Evolutionary conservation across 2,329 filamentous ascomycete genomes (phyloP), one percentile per base, ranked within the genome.

Genomic region (Neospermospora avenae): DNA sequence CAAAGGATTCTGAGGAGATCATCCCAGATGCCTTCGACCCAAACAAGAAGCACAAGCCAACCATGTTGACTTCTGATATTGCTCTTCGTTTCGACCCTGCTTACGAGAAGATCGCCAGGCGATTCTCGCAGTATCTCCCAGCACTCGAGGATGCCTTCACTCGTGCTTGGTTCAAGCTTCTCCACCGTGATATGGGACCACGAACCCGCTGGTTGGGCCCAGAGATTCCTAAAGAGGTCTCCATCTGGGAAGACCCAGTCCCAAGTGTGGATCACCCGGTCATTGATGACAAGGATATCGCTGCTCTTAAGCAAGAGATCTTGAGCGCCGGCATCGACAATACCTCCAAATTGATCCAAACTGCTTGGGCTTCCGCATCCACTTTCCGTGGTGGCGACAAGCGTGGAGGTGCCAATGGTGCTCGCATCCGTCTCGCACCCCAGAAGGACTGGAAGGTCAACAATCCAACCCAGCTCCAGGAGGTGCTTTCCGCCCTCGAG

Each of bases 361-460:
- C 82, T 10, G 87, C 88, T 24, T 91, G 86, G 84, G 84, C 84
- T 1, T 84, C 88, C 0, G 87, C 87, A 24, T 87, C 87, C 2
- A 87, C 86, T 31, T 91, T 87, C 84, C 87, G 88, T 63, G 82
- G 85, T 67, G 83, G 84, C 67, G 89, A 93, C 79, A 92, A 92
- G 84, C 89, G 89, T 66, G 89, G 89, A 67, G 89, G 89, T 71
- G 89, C 89, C 76, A 93, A 93, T 70, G 89, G 89, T 68, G 89
- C 84, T 14, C 89, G 89, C 68, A 90, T 93, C 69, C 86, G 87
- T 35, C 86, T 93, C 11, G 78, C 81, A 63, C 89, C 89, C 24
- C 86, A 89, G 77, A 85, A 84, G 68, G 78, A 84, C 74, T 93
- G 89, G 89, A 76, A 84, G 70, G 81, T 86, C 72, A 93, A 93